Conservation (phyloP, 2,329 filamentous ascomycete species). For the Penicillium nordicum region DNA sequence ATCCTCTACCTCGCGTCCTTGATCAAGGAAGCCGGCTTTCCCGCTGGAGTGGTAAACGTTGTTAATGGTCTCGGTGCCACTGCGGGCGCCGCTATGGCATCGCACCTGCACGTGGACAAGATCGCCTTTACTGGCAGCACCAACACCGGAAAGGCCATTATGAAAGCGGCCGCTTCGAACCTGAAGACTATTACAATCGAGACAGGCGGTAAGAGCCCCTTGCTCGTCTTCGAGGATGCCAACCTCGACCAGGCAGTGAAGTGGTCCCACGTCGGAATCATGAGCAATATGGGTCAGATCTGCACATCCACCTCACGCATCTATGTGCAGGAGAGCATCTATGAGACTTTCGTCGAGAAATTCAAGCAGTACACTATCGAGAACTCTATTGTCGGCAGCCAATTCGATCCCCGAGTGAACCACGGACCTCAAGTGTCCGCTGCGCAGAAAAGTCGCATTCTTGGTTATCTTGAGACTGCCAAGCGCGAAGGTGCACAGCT, state of each 20-base stretch:
- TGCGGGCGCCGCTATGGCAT: slow-evolving; percentile 13
- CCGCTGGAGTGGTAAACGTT: slow-evolving; percentile 24
- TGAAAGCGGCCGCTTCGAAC: slow-evolving; percentile 1
- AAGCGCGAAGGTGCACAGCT: slow-evolving; percentile 34
- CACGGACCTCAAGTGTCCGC: slow-evolving; percentile 13
- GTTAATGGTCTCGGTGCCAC: slow-evolving; percentile 21
- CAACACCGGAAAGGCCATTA: slow-evolving; percentile 10
- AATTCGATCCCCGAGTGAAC: not conserved
- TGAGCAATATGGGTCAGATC: slow-evolving; percentile 63
- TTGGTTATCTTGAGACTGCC: slow-evolving; percentile 20
- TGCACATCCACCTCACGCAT: slow-evolving; percentile 64
- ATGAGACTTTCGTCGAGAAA: slow-evolving; percentile 27
- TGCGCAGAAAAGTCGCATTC: slow-evolving; percentile 7
- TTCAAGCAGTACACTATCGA: slow-evolving; percentile 25
- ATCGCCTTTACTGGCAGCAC: slow-evolving; percentile 10
- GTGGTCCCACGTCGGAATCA: slow-evolving; percentile 47
- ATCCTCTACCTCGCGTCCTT: slow-evolving; percentile 10
- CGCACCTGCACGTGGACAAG: slow-evolving; percentile 4
- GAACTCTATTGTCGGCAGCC: slow-evolving; percentile 1
- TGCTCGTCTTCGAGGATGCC: slow-evolving; percentile 46
- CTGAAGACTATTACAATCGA: slow-evolving; percentile 49
- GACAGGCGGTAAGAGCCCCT: slow-evolving; percentile 48
- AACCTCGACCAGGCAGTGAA: slow-evolving; percentile 44
- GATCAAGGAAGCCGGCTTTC: slow-evolving; percentile 24
- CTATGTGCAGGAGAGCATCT: slow-evolving; percentile 54